phyloP scores from a whole-genome alignment of 371 early-diverging fungal species.

The Smittium mucronatum region DNA sequence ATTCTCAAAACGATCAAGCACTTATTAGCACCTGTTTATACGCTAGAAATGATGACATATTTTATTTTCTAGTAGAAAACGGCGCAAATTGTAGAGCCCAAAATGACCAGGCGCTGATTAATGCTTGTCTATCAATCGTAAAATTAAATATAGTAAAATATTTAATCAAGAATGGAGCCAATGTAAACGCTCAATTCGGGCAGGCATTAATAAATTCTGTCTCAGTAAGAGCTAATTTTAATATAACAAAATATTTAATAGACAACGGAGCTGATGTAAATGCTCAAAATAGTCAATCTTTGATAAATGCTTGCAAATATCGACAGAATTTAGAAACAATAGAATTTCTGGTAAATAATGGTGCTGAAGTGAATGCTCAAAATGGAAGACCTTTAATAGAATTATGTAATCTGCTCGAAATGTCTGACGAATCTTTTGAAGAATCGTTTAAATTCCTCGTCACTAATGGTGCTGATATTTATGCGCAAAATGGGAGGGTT shows the following conservation, averaged over 20 bases:
- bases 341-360: neutral
- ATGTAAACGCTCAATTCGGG: neutral
- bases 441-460: neutral
- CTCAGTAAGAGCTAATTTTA: neutral
- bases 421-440: too few species aligned
- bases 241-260: neutral
- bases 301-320: neutral
- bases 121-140: neutral
- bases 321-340: neutral
- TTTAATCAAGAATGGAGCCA: too few species aligned
- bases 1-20: neutral
- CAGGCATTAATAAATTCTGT: neutral
- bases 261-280: neutral
- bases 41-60: neutral
- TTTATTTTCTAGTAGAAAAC: neutral
- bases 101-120: neutral
- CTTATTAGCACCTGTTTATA: neutral
- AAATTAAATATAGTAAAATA: too few species aligned
- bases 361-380: neutral
- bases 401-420: too few species aligned
- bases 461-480: neutral
- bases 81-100: neutral
- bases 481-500: neutral
- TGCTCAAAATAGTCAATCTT: neutral
- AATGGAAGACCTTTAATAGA: too few species aligned